These are phyloP conservation scores for Aspergillus aculeatus DNA, from an alignment of 2,329 filamentous ascomycete genomes.

Conservation along the genomic window DNA sequence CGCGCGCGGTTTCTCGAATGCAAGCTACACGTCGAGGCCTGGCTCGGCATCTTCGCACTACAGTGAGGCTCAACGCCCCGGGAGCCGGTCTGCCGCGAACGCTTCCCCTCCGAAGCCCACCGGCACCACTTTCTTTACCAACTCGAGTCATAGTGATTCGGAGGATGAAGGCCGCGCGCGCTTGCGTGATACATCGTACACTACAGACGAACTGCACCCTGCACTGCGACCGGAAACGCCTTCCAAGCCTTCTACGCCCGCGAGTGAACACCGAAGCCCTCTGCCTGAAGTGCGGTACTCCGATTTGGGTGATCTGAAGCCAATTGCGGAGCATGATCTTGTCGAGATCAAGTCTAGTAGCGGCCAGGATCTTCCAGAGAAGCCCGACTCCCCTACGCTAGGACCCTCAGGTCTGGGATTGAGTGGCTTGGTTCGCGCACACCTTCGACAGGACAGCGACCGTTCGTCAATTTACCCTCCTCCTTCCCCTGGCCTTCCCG, in stretches of 20 bases:
- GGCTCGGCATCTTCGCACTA: conserved; percentile 41
- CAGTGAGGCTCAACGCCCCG: conserved; percentile 29
- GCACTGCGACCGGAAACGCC: conserved; percentile 37
- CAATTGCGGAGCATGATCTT: conserved; percentile 37
- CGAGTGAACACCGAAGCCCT: conserved; percentile 31
- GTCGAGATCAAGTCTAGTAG: conserved; percentile 12
- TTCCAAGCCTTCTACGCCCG: conserved; percentile 29
- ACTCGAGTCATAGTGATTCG: conserved; percentile 39
- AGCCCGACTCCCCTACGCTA: conserved; percentile 74
- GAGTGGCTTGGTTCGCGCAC: conserved; percentile 78
- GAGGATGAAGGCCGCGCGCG: conserved; percentile 36
- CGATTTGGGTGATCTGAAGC: conserved; percentile 41
- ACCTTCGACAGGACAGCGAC: conserved; percentile 77
- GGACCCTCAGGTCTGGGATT: conserved; percentile 64
- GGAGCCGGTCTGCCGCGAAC: conserved; percentile 26
- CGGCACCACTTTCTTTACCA: conserved; percentile 35
- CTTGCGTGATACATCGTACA: conserved; percentile 25
- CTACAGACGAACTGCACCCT: conserved; percentile 37
- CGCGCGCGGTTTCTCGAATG: conserved; percentile 36
- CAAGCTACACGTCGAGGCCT: conserved; percentile 38
- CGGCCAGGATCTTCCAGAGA: conserved; percentile 22
- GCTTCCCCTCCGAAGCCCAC: conserved; percentile 29
- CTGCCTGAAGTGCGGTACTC: conserved; percentile 39
- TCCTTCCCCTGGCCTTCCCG: conserved; percentile 39
- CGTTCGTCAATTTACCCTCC: conserved; percentile 73